These are phyloP conservation scores for Fraxinus quadrangulata DNA, from an alignment of 257 asterid species.

Conservation along the genomic window DNA sequence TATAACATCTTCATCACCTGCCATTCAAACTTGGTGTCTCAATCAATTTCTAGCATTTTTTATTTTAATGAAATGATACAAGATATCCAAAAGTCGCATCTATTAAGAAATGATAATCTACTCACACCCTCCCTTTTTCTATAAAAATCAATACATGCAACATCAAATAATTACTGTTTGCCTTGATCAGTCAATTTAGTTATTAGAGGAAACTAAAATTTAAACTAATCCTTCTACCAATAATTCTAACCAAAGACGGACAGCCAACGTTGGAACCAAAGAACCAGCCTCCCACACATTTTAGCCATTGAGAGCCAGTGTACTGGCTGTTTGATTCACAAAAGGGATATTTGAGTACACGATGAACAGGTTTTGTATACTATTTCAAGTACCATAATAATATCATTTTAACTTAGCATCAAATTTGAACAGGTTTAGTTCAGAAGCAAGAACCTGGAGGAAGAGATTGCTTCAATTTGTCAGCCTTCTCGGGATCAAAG, in stretches of 20 bases:
- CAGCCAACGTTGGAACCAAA: not conserved
- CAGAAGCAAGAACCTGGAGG: slow-evolving; percentile 45
- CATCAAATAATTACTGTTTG: not conserved
- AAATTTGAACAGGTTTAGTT: not conserved
- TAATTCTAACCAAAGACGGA: not conserved
- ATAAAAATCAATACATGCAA: not conserved
- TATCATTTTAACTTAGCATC: not conserved
- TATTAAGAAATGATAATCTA: not conserved
- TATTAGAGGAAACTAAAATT: not conserved
- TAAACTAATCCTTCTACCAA: not conserved
- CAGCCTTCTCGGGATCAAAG: slow-evolving; percentile 50
- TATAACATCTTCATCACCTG: not conserved
- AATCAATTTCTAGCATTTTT: not conserved
- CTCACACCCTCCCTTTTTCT: not conserved
- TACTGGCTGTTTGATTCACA: not conserved
- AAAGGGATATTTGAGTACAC: not conserved
- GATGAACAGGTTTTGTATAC: not conserved
- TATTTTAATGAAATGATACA: not conserved
- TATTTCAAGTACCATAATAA: not conserved
- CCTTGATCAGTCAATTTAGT: not conserved
- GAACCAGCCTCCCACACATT: too few species aligned
- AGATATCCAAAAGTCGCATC: not conserved
- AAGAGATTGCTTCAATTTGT: slow-evolving; percentile 60
- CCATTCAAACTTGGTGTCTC: not conserved
- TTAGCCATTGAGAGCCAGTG: too few species aligned